Percentiles rank a stretch among this genome's conserved stretches.
These are phyloP conservation scores for Arthrobotrys sinensis DNA, from an alignment of 2,329 filamentous ascomycete genomes.

Conservation along the genomic window DNA sequence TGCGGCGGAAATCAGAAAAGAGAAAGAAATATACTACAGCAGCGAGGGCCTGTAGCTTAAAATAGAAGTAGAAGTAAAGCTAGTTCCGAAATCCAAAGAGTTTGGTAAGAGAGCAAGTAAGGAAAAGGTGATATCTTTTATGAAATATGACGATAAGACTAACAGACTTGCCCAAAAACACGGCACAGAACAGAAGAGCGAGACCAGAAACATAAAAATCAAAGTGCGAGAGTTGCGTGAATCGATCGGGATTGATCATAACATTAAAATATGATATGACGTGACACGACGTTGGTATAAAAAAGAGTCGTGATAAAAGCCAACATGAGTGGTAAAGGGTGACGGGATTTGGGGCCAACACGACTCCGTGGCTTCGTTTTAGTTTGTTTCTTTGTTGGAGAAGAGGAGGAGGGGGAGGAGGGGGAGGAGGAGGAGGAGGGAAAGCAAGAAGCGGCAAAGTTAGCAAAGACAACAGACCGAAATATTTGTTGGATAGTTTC, in stretches of 20 bases:
- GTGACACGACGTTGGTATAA: constrained; percentile 23
- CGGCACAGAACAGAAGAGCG: not conserved
- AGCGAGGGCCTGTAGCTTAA: constrained; percentile 24
- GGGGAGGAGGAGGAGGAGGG: not conserved
- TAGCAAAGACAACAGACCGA: not conserved
- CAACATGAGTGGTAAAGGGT: not conserved
- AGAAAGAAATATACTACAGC: constrained; percentile 30
- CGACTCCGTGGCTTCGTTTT: constrained; percentile 2
- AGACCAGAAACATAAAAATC: not conserved
- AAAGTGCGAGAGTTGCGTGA: not conserved
- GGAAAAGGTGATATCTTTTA: constrained; percentile 22
- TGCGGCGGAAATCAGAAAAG: constrained; percentile 43
- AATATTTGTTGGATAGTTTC: constrained; percentile 22
- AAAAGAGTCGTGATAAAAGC: constrained; percentile 14
- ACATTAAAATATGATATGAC: constrained; percentile 19
- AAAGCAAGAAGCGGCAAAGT: not conserved
- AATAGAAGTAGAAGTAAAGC: not conserved
- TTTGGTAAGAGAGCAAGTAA: not conserved
- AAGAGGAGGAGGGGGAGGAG: not conserved
- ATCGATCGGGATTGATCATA: constrained; percentile 8
- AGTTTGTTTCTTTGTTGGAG: constrained; percentile 24
- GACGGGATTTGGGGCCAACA: not conserved
- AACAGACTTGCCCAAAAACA: constrained; percentile 1
- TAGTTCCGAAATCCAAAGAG: not conserved
- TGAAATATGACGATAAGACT: constrained; percentile 10